Percentiles rank a stretch among this genome's conserved stretches.
Evolutionary conservation across 768 basidiomycete genomes (phyloP).

Genomic region (Suillus paluster): DNA sequence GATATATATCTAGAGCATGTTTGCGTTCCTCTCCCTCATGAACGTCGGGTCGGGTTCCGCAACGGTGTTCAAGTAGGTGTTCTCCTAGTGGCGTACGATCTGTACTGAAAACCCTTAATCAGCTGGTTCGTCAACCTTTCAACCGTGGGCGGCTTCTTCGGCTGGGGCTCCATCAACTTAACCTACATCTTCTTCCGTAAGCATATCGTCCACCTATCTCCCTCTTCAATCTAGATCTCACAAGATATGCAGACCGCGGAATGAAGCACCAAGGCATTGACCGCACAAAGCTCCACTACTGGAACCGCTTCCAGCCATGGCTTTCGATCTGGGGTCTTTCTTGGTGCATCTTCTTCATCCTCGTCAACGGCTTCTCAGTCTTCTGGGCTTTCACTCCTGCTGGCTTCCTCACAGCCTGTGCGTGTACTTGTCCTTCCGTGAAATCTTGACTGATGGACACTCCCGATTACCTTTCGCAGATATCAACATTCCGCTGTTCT

Average conservation of each 20-base stretch:
- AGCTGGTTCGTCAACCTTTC: conserved; percentile 75
- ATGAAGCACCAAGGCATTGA: conserved; percentile 65
- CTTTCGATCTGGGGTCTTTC: conserved; percentile 68
- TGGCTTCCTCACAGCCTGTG: conserved; percentile 54
- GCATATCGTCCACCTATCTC: conserved; percentile 20
- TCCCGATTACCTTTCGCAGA: conserved; percentile 24
- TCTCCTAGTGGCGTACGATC: not conserved
- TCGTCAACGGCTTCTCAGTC: conserved; percentile 58
- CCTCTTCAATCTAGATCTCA: not conserved
- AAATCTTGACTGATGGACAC: not conserved
- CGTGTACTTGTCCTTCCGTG: conserved; percentile 14
- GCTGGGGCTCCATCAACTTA: conserved; percentile 70
- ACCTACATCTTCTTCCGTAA: conserved; percentile 75
- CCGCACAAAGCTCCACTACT: conserved; percentile 73
- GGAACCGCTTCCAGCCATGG: conserved; percentile 57
- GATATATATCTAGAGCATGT: conserved; percentile 39
- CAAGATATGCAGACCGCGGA: conserved; percentile 55
- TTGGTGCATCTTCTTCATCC: conserved; percentile 64
- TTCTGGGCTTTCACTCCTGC: conserved; percentile 65
- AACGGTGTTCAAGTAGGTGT: conserved; percentile 37
- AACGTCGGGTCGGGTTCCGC: conserved; percentile 57
- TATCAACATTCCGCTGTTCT: conserved; percentile 32
- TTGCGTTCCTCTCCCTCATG: conserved; percentile 64
- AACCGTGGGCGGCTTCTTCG: conserved; percentile 69
- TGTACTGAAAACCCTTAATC: conserved; percentile 13